phyloP scores from a whole-genome alignment of 2,329 filamentous ascomycete species.

The Ceratocystis harringtonii region DNA sequence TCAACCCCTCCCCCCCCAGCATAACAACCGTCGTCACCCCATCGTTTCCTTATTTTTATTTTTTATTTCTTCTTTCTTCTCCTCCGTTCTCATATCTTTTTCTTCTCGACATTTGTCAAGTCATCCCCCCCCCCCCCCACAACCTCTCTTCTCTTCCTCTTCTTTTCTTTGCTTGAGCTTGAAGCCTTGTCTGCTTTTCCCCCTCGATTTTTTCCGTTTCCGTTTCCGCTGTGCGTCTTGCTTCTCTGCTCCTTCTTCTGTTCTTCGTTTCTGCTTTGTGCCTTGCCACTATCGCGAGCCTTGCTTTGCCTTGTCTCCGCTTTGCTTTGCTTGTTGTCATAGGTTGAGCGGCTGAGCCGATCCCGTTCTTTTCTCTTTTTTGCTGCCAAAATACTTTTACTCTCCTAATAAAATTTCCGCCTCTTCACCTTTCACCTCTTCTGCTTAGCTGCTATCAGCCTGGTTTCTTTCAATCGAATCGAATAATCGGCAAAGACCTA shows the following conservation, averaged over 20 bases:
- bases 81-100: neutral
- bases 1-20: neutral
- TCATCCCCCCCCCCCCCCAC: too few relatives aligned
- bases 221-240: neutral
- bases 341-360: slow-evolving; percentile 14
- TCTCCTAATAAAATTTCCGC: neutral
- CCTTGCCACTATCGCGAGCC: neutral
- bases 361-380: slow-evolving; percentile 7
- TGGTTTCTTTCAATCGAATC: too few relatives aligned
- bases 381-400: neutral
- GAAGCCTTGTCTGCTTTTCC: neutral
- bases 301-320: neutral
- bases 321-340: neutral
- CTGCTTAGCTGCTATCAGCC: neutral
- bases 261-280: neutral
- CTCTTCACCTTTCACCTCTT: neutral
- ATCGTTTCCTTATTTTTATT: neutral
- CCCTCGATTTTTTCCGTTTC: slow-evolving; percentile 1
- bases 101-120: neutral
- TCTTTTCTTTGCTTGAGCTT: neutral
- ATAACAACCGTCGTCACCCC: slow-evolving; percentile 1
- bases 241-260: neutral
- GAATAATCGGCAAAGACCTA: too few relatives aligned
- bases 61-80: neutral
- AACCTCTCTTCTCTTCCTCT: neutral